Conservation (phyloP, 2,329 filamentous ascomycete genomes). For the Cadophora gregata region DNA sequence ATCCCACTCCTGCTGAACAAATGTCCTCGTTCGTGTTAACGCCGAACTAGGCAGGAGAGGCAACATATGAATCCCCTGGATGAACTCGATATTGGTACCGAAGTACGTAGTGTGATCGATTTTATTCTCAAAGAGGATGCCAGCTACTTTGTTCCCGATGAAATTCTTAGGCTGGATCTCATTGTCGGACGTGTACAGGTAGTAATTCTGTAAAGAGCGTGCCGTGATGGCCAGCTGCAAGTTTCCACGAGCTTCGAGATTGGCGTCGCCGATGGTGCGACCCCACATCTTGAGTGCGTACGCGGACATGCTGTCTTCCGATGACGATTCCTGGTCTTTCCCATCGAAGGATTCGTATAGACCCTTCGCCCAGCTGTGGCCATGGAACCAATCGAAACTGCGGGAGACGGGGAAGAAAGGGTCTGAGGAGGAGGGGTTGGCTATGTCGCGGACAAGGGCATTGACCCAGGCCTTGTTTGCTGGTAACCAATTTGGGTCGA, state of each 20-base stretch:
- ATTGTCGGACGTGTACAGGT: constrained; percentile 77
- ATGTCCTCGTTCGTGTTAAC: constrained; percentile 68
- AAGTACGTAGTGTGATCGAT: constrained; percentile 93
- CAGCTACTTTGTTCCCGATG: constrained; percentile 75
- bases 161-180: constrained; percentile 76
- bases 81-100: constrained; percentile 72
- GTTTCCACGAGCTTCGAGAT: constrained; percentile 79
- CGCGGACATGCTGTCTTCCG: constrained; percentile 85
- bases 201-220: constrained; percentile 78
- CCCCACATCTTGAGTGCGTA: constrained; percentile 95
- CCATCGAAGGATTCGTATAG: constrained; percentile 74
- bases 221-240: constrained; percentile 82
- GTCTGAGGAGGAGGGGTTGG: constrained; percentile 76
- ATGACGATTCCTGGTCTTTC: constrained; percentile 86
- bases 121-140: constrained; percentile 91
- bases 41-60: constrained; percentile 55
- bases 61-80: constrained; percentile 57
- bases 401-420: constrained; percentile 81
- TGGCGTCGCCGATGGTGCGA: constrained; percentile 71
- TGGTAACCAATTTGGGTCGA: constrained; percentile 77
- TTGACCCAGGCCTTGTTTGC: constrained; percentile 83
- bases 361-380: constrained; percentile 91
- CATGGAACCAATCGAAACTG: constrained; percentile 91
- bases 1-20: constrained; percentile 85
- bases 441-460: constrained; percentile 79